Percentiles rank a stretch among this genome's conserved stretches.
Evolutionary conservation across 129 eudicot genomes (phyloP).

Genomic region (Sambucus nigra): DNA sequence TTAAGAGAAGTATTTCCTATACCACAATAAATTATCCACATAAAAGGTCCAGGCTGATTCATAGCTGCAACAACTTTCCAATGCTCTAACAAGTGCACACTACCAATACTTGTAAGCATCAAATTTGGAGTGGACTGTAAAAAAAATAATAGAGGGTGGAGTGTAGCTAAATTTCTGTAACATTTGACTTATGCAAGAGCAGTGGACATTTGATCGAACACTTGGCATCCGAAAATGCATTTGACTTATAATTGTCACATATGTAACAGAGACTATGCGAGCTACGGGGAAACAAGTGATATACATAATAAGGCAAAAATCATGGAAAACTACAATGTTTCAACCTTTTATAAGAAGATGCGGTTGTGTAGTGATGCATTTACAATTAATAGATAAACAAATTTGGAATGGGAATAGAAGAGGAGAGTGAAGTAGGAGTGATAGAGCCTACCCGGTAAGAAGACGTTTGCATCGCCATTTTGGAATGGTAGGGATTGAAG

Average conservation of each 20-base stretch:
- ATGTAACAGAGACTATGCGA: too few species aligned
- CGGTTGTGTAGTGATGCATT: not conserved
- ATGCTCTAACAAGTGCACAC: not conserved
- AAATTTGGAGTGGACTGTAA: too few species aligned
- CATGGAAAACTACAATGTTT: too few species aligned
- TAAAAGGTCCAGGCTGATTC: not conserved
- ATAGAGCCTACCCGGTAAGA: constrained; percentile 22
- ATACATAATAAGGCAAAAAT: too few species aligned
- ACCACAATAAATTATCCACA: constrained; percentile 2
- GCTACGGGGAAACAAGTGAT: too few species aligned
- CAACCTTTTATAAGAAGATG: not conserved
- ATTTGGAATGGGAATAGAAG: not conserved
- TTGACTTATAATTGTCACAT: too few species aligned
- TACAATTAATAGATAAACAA: not conserved
- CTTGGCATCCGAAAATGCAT: too few species aligned
- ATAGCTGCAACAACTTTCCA: not conserved
- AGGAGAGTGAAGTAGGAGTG: not conserved
- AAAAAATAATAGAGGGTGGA: too few species aligned
- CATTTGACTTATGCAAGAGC: too few species aligned
- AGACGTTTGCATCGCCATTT: constrained; percentile 37
- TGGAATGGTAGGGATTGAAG: not conserved
- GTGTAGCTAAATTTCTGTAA: too few species aligned
- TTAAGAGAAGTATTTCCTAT: not conserved
- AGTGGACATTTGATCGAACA: too few species aligned
- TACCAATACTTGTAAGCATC: too few species aligned